Conservation (phyloP, 1,284 basidiomycete genomes). For the Schizophyllum amplum region DNA sequence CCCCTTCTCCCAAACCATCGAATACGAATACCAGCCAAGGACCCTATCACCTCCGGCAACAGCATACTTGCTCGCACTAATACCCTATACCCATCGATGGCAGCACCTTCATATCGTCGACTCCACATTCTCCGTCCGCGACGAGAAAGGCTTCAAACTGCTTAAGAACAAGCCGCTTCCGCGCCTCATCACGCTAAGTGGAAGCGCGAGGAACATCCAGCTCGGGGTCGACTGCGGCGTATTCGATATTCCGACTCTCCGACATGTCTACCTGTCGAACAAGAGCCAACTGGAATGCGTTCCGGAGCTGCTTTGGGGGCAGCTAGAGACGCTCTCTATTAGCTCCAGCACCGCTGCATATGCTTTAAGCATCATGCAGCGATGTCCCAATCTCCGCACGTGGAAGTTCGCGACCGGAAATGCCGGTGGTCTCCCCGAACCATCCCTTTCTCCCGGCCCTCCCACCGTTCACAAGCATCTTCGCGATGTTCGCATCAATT, state of each 20-base stretch:
- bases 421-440: too few species aligned
- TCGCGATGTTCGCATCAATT: neutral
- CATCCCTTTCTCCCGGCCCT: neutral
- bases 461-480: neutral
- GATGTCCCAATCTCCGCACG: neutral
- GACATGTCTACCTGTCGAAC: neutral
- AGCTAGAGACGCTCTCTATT: neutral
- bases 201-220: neutral
- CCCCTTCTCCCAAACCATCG: neutral
- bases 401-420: too few species aligned
- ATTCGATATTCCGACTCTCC: neutral
- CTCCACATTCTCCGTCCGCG: neutral
- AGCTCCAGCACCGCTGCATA: neutral
- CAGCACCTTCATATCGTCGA: neutral
- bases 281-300: neutral
- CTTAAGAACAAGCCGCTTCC: neutral
- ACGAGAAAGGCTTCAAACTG: neutral
- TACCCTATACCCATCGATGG: neutral
- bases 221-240: neutral
- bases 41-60: neutral
- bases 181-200: neutral
- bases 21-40: neutral
- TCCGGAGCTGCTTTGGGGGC: neutral
- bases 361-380: neutral
- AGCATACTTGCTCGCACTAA: neutral